These are phyloP conservation scores for Lepidium aucheri DNA, from an alignment of 345 rosid genomes.

Conservation along the genomic window DNA sequence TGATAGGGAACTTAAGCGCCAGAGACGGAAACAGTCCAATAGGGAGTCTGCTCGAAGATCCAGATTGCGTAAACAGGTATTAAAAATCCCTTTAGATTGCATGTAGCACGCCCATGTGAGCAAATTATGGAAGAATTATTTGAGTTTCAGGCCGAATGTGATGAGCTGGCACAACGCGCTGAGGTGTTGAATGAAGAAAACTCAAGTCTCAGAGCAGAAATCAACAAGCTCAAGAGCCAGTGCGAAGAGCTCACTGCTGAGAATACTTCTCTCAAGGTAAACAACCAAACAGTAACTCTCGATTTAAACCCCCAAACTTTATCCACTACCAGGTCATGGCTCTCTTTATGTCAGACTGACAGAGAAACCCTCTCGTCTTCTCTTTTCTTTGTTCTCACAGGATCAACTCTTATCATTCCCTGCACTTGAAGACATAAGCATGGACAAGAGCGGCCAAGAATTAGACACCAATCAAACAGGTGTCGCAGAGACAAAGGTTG, in stretches of 20 bases:
- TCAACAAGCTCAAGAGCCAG: conserved; percentile 58
- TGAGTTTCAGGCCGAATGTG: conserved; percentile 90
- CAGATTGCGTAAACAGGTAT: conserved; percentile 96
- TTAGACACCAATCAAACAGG: conserved; percentile 28
- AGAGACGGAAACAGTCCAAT: conserved; percentile 94
- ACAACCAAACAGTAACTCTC: too few species aligned
- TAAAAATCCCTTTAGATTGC: neutral
- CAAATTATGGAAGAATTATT: conserved; percentile 7
- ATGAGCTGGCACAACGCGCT: conserved; percentile 87
- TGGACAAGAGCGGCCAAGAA: conserved; percentile 40
- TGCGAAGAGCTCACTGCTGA: conserved; percentile 73
- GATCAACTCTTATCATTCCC: conserved; percentile 64
- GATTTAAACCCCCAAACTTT: neutral
- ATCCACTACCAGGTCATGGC: neutral
- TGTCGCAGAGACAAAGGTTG: conserved; percentile 31
- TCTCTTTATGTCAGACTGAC: neutral
- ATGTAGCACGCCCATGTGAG: neutral
- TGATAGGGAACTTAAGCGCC: conserved; percentile 90
- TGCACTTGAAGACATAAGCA: conserved; percentile 39
- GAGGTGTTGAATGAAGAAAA: conserved; percentile 82
- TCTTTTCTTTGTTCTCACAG: conserved; percentile 33
- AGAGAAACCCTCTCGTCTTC: neutral
- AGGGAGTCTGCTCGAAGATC: conserved; percentile 98
- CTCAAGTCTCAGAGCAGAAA: conserved; percentile 73
- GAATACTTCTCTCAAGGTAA: conserved; percentile 77